A percentile compares a stretch with the other conserved stretches of the same genome.
phyloP scores from a whole-genome alignment of 768 basidiomycete species.

The Podaxis rugospora region DNA sequence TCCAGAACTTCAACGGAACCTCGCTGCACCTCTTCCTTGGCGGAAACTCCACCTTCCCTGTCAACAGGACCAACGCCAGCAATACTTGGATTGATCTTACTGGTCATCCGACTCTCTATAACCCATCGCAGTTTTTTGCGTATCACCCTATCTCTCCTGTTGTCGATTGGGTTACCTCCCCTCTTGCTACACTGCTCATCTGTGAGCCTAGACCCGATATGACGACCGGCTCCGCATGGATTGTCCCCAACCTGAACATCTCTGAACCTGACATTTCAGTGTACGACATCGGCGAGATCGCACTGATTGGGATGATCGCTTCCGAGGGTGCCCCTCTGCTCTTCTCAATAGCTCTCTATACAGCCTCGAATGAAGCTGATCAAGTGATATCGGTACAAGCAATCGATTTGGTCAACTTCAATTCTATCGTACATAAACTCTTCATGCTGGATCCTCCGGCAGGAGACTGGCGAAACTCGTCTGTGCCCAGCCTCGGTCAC shows the following conservation, averaged over 20 bases:
- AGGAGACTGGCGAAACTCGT: not conserved
- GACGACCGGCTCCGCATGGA: not conserved
- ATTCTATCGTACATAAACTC: not conserved
- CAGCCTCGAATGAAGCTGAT: not conserved
- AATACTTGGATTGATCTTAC: not conserved
- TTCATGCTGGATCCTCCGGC: conserved; percentile 1
- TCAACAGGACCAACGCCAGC: not conserved
- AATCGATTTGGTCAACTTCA: not conserved
- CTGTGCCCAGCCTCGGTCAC: not conserved
- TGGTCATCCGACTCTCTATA: not conserved
- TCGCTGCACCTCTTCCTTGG: not conserved
- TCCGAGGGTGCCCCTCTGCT: not conserved
- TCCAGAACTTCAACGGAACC: not conserved
- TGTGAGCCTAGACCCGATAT: not conserved
- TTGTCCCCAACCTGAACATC: not conserved
- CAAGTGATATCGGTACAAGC: not conserved
- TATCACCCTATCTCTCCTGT: not conserved
- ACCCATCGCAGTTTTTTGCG: not conserved
- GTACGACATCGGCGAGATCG: not conserved
- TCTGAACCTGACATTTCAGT: not conserved
- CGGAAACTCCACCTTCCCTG: not conserved
- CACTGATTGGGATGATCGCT: not conserved
- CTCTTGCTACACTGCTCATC: not conserved
- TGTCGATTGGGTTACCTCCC: not conserved
- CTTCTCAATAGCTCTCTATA: not conserved